Base-by-base conservation (phyloP, 306 rosid genomes). In the Cicer chorassanicum region DNA sequence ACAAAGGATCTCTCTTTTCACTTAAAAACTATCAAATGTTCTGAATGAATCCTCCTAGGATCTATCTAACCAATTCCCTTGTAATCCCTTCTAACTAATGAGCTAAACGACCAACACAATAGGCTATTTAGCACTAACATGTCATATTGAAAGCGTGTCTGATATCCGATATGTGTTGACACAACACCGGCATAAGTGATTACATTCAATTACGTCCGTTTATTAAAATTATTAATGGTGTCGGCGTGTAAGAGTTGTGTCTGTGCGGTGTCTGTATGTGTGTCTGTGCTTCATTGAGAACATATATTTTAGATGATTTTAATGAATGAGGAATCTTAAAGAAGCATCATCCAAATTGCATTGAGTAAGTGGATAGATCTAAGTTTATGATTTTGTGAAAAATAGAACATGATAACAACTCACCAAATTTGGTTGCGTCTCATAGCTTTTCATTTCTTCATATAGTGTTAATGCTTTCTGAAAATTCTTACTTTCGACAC, bases 351-450 rank as follows among this genome's bases (percentile, higher is more conserved):
- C 68, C 53, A 40, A 65, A 54, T 73, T 40, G 65, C 78, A 80
- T 39, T 13, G 42, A 64, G 57, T 65, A 61, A 21, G 65, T 38
- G 34, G 68, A 60, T 13, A 71, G 68, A 48, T 68, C 19, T 56
- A 74, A 57, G 63, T 65, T 59, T 55, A 51, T 64, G 76, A 49
- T 65, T 7, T 78, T 76, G 71, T 74, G 74, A 57, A 69, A 53
- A 61, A 65, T 61, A 82, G 69, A 68, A 53, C 43, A 34, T 57
- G 48, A 76, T 67, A 72, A 74, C 29, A 70, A 71, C 72, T 55
- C 83, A 91, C 97, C 86, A 80, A 59, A 85, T 94, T 94, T 78
- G 98, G 96, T 56, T 71, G 88, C 79, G 92, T 81, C 61, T 84
- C 87, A 46, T 75, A 83, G 72, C 82, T 86, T 80, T 90, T 91